Base-by-base conservation (phyloP, 129 eudicot species). In the carrot (Daucus carota) region DNA sequence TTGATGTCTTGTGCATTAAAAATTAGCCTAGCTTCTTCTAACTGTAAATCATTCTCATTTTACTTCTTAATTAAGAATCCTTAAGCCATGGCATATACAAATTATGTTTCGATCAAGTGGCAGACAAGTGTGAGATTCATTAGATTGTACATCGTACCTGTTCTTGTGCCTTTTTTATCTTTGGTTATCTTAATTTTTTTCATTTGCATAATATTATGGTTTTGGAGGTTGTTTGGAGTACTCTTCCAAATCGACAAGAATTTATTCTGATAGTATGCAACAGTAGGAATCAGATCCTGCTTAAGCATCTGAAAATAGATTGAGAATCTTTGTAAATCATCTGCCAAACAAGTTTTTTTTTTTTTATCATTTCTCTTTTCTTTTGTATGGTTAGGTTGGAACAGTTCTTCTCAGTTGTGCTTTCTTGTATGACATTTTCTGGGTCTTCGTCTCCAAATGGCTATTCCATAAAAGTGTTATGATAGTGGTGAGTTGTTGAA, bases 391-490 rank as follows among this genome's bases (percentile, higher is more conserved):
- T 57, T 86, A 95, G 99, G 99, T 95, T 84, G 97, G 99, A 81
- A 89, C 97, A 38, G 95, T 95, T 82, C 97, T 95, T 69, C 95
- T 95, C 73, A 74, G 97, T 73, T 95, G 97, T 66, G 96, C 97
- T 18, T 95, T 95, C 85, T 81, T 95, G 72, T 95, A 95, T 36
- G 99, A 95, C 81, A 88, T 95, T n/a, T 95, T 95, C 83, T 95
- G 99, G 99, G 99, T 95, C 81, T 95, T 95, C 76, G 81, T 89
- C 77, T 91, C 99, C 48, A 95, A 92, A 79, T 82, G 81, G 87
- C 84, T 86, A 89, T 95, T 95, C 83, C 75, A 88, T 32, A 91
- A 91, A 85, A 95, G 99, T 33, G 99, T 95, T 70, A 95, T 95
- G 99, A 95, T 95, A 84, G 96, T 95, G 94, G 99, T 95, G 74